Percentiles rank a stretch among this genome's conserved stretches.
Evolutionary conservation across 805 yeast genomes (phyloP).

Genomic region (Yamadazyma nakazawae): DNA sequence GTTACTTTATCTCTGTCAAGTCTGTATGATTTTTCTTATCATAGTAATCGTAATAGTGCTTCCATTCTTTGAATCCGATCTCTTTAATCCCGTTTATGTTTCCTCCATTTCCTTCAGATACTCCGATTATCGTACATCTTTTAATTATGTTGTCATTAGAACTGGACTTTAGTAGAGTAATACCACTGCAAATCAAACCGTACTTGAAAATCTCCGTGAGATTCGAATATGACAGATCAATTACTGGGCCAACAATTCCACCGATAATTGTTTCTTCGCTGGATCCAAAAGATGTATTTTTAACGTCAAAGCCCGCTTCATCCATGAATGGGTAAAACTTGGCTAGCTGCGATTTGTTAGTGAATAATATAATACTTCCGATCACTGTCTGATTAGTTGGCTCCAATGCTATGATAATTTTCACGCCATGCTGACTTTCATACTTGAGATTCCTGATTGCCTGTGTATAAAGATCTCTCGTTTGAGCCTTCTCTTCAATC

Average conservation of each 20-base stretch:
- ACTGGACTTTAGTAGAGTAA: slow-evolving; percentile 42
- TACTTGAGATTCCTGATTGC: slow-evolving; percentile 31
- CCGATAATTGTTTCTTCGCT: slow-evolving; percentile 30
- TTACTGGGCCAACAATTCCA: slow-evolving; percentile 50
- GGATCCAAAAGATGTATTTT: background rate
- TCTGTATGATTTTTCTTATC: slow-evolving; percentile 19
- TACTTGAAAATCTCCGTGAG: slow-evolving; percentile 52
- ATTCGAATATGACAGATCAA: slow-evolving; percentile 51
- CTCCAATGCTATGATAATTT: slow-evolving; percentile 51
- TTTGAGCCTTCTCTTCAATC: slow-evolving; percentile 16
- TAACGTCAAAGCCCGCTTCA: slow-evolving; percentile 25
- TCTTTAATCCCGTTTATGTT: slow-evolving; percentile 34
- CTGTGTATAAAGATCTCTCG: slow-evolving; percentile 31
- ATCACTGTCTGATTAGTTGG: slow-evolving; percentile 51
- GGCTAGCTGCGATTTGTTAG: slow-evolving; percentile 43
- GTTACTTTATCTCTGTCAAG: background rate
- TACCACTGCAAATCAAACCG: slow-evolving; percentile 57
- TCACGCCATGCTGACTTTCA: slow-evolving; percentile 32
- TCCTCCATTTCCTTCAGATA: slow-evolving; percentile 30
- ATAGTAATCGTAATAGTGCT: slow-evolving; percentile 33
- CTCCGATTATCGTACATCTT: slow-evolving; percentile 37
- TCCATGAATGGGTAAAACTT: slow-evolving; percentile 52
- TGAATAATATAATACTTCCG: slow-evolving; percentile 49
- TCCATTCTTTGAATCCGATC: slow-evolving; percentile 42
- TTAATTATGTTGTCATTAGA: slow-evolving; percentile 25